These are phyloP conservation scores for Ceratobasidium sp. DNA, from an alignment of 1,284 basidiomycete species.

Conservation along the genomic window DNA sequence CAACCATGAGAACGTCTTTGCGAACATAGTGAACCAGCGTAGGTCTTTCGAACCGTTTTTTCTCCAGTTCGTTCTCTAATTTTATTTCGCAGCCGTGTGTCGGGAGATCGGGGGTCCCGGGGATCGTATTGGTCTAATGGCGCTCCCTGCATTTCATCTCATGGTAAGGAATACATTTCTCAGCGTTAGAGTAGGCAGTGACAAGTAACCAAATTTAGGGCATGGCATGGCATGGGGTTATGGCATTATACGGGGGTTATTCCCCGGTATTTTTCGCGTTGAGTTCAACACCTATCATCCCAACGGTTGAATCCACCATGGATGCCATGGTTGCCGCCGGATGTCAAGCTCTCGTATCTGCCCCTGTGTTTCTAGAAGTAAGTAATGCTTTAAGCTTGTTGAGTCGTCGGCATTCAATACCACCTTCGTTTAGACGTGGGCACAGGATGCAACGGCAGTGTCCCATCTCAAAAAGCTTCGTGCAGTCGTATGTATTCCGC, in stretches of 20 bases:
- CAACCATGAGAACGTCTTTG: not conserved
- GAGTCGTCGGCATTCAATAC: not conserved
- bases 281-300: conserved; percentile 33
- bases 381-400: not conserved
- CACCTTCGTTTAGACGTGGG: conserved; percentile 39
- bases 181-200: not conserved
- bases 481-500: conserved; percentile 43
- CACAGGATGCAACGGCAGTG: conserved; percentile 33
- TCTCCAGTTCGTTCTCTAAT: not conserved
- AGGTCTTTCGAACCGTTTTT: not conserved
- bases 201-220: conserved; percentile 7
- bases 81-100: not conserved
- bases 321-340: conserved; percentile 8
- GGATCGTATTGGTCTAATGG: conserved; percentile 27
- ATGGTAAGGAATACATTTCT: conserved; percentile 19
- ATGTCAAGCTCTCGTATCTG: conserved; percentile 30
- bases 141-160: conserved; percentile 28
- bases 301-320: conserved; percentile 46
- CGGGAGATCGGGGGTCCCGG: conserved; percentile 23
- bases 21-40: conserved; percentile 4
- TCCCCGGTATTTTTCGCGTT: conserved; percentile 45
- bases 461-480: conserved; percentile 40
- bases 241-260: conserved; percentile 26
- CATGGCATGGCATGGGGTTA: conserved; percentile 1
- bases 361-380: conserved; percentile 47